These are phyloP conservation scores for Populus alba DNA, from an alignment of 345 rosid genomes.

Conservation along the genomic window DNA sequence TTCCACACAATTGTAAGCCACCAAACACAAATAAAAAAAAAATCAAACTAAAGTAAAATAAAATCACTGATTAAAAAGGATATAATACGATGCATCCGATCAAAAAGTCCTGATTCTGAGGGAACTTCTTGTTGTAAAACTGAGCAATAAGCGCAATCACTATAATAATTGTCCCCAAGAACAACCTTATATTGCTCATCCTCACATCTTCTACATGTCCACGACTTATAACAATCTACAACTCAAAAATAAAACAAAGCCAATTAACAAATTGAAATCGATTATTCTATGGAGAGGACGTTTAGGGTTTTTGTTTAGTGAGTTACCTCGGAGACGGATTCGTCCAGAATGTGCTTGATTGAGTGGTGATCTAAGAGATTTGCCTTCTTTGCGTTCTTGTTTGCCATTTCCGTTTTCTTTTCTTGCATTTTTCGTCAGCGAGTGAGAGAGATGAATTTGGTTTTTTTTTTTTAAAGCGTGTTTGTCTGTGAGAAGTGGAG, in stretches of 20 bases:
- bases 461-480: neutral
- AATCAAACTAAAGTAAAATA: neutral
- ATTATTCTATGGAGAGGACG: neutral
- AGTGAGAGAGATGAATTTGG: neutral
- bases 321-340: slow-evolving; percentile 77
- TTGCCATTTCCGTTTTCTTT: slow-evolving; percentile 49
- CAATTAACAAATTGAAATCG: neutral
- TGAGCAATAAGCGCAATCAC: slow-evolving; percentile 85
- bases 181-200: slow-evolving; percentile 74
- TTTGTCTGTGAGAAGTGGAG: neutral
- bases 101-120: slow-evolving; percentile 80
- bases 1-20: neutral
- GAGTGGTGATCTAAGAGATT: slow-evolving; percentile 93
- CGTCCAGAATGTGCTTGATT: slow-evolving; percentile 91
- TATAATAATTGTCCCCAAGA: slow-evolving; percentile 66
- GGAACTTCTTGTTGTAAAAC: slow-evolving; percentile 98
- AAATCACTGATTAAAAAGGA: slow-evolving; percentile 43
- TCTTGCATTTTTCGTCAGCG: slow-evolving; percentile 42
- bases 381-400: slow-evolving; percentile 68
- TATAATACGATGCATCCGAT: slow-evolving; percentile 87
- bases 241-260: neutral
- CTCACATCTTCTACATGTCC: slow-evolving; percentile 85
- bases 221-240: slow-evolving; percentile 72
- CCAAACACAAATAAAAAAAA: neutral
- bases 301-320: slow-evolving; percentile 13